These are phyloP conservation scores for Penicillium sp. DNA, from an alignment of 2,329 filamentous ascomycete species.

Conservation along the genomic window DNA sequence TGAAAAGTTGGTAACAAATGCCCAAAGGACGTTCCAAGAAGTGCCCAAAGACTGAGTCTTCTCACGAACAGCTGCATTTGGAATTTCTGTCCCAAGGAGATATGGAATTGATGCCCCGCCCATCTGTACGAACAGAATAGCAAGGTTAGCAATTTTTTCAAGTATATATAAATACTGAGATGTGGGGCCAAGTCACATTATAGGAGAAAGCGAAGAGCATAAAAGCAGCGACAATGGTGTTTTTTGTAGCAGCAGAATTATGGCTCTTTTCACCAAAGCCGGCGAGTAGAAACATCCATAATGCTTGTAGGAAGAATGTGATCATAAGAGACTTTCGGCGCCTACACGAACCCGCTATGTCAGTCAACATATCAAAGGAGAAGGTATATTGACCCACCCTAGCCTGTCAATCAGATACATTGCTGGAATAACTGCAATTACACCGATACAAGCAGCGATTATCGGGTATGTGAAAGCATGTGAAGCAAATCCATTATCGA, in stretches of 20 bases:
- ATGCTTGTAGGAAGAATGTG: conserved; percentile 15
- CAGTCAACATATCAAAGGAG: too few relatives aligned
- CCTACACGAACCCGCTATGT: too few relatives aligned
- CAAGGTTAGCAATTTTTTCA: neutral
- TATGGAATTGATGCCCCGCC: conserved; percentile 26
- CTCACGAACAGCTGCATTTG: conserved; percentile 23
- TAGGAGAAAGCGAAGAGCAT: conserved; percentile 22
- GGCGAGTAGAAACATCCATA: conserved; percentile 20
- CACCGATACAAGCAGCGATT: conserved; percentile 10
- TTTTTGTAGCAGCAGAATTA: conserved; percentile 6
- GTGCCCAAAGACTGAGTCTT: conserved; percentile 26
- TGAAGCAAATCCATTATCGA: conserved; percentile 15
- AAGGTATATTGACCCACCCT: neutral
- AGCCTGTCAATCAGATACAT: neutral
- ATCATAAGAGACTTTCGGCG: too few relatives aligned
- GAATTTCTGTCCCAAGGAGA: conserved; percentile 25
- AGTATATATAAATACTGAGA: too few relatives aligned
- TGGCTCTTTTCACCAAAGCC: conserved; percentile 11
- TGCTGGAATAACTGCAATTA: conserved; percentile 1
- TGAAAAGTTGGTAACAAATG: conserved; percentile 26
- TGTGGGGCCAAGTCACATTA: conserved; percentile 10
- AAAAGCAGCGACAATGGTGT: conserved; percentile 20
- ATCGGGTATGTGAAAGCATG: conserved; percentile 23
- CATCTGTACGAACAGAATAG: conserved; percentile 6
- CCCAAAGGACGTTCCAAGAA: conserved; percentile 29